Conservation (phyloP, 169 alveolate species). For the Miamiensis avidus region DNA sequence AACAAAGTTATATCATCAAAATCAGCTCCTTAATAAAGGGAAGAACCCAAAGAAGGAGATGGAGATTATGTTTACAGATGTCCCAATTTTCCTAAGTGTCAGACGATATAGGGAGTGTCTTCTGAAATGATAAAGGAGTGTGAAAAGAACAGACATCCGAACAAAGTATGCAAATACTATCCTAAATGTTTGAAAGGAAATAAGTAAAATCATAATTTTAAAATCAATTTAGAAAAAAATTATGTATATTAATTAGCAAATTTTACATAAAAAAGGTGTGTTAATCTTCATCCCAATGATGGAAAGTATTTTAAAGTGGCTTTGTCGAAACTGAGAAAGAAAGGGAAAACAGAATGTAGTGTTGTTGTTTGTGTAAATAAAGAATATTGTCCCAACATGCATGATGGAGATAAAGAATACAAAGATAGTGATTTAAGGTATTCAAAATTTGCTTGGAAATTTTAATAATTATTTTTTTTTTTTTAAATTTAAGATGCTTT, state of each 20-base stretch:
- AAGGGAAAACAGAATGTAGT: not conserved
- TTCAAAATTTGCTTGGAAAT: no score
- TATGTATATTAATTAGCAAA: no score
- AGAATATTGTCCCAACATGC: not conserved
- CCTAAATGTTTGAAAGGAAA: not conserved
- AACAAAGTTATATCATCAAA: no score
- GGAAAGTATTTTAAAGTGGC: not conserved
- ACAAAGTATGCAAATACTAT: not conserved
- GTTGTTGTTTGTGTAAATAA: not conserved
- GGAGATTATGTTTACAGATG: not conserved
- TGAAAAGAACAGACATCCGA: not conserved
- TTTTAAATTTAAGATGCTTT: not conserved
- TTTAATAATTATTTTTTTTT: no score
- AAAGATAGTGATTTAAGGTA: not conserved
- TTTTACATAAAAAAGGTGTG: not conserved
- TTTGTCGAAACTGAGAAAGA: not conserved
- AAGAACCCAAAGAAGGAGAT: not conserved
- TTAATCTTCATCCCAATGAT: not conserved
- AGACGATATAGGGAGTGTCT: not conserved
- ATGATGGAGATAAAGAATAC: not conserved
- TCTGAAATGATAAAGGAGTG: not conserved
- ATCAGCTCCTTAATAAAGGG: not conserved
- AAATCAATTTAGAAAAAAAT: no score
- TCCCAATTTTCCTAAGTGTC: not conserved
- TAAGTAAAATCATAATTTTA: not conserved